Evolutionary conservation across 2,329 filamentous ascomycete species (phyloP), one percentile per base, ranked within the genome.

Genomic region (Alternaria dauci): DNA sequence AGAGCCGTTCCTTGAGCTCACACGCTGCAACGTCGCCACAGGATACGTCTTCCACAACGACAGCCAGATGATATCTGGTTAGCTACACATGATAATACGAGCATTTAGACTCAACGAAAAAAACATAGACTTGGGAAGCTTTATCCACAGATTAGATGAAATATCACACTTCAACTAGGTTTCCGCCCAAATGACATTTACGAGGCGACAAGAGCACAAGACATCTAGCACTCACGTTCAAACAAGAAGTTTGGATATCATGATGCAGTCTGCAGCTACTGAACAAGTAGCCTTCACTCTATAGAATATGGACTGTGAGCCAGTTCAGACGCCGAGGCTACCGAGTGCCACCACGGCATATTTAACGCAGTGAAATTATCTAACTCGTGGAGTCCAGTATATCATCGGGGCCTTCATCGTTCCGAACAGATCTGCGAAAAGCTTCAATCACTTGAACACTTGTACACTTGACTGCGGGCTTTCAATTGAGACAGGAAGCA

Each of bases 91-190:
- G 5, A 25, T 6, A 4, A 20, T 42, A 4, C 4, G 39, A 9
- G 25, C 20, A n/a, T 14, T 16, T 16, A 3, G 6, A 2, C 2
- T 12, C 18, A 23, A 23, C 4, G 9, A 23, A 16, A 41, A 4
- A 2, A 14, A 16, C 1, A 25, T 8, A 18, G 8, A 42, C 9
- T 16, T 5, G 0, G 16, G 18, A 25, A 42, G 39, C 0, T 14
- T 38, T 16, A 5, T 2, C 0, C 8, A 0, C 4, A 38, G 7
- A 3, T 18, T 5, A 23, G 9, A 5, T 20, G n/a, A 14, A 41
- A 14, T 1, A 1, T 8, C 39, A 11, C 9, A 2, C 9, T 2
- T 0, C 8, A 0, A 20, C 4, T 8, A 14, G 5, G 4, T 23
- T 18, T 2, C 0, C 1, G 11, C 39, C 23, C 0, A 23, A 23